Base-by-base conservation (phyloP, 371 early-diverging fungal species). In the Dipsacomyces acuminosporus region DNA sequence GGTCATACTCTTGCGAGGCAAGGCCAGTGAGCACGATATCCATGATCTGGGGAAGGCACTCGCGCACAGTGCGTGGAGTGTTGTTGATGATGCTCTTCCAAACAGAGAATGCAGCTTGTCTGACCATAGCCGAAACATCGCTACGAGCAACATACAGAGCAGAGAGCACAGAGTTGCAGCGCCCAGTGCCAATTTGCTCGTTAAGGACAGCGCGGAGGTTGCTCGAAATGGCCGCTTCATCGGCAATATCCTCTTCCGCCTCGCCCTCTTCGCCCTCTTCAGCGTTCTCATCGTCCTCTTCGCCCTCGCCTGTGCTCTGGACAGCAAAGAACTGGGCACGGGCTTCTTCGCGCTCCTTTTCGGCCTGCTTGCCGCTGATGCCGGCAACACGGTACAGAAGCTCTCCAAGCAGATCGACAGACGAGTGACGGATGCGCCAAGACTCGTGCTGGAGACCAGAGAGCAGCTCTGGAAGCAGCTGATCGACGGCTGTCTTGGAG, bases 61-160 rank as follows among this genome's bases (percentile, higher is more conserved):
- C 94, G 80, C 92, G 92, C 64, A 96, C 78, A 8, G 93, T 93
- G 51, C 96, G 89, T 53, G 98, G 98, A 23, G 97, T 97, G 78
- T 98, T 96, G 64, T 78, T 75, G 8, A 96, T 94, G 59, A 96
- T 80, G 42, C 84, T 76, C 81, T 97, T 96, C 98, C 98, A 98
- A 36, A 97, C 95, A 40, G 82, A 78, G 45, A 93, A 75, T 36
- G 94, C 76, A 40, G 90, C 80, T 66, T 93, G 93, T 46, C 98
- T 87, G 51, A 97, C 97, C 60, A 88, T 76, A 41, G 87, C 89
- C 46, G 74, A 66, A 59, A 78, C 63, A 61, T 92, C 93, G 56
- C 80, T 82, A 49, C 98, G 82, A 26, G 92, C 85, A 72, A 98
- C 90, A 73, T 94, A 98, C 62, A 98, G 63, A 18, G 93, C 82